Percentiles rank a stretch among this genome's conserved stretches.
Conservation (phyloP, 1,139 yeast species). For the Kurtzmaniella quercitrusa region DNA sequence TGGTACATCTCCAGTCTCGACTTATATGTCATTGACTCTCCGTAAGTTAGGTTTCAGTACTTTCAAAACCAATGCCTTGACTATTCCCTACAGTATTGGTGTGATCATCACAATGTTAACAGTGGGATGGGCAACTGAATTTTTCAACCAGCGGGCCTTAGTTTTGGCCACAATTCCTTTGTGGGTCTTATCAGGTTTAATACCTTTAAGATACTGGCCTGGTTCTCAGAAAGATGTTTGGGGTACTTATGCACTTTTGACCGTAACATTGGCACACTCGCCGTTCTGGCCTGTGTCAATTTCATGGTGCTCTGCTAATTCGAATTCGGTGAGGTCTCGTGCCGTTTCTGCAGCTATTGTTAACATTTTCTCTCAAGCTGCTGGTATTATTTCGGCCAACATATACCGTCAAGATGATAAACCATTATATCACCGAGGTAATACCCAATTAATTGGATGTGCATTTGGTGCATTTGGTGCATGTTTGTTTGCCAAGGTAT, state of each 20-base stretch:
- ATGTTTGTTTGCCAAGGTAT: slow-evolving; percentile 19
- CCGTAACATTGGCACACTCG: slow-evolving; percentile 16
- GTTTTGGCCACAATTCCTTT: slow-evolving; percentile 14
- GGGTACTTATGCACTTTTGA: slow-evolving; percentile 17
- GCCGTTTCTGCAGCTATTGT: slow-evolving; percentile 56
- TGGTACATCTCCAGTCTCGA: slow-evolving; percentile 28
- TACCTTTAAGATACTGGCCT: slow-evolving; percentile 18
- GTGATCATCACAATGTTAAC: slow-evolving; percentile 14
- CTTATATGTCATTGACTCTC: slow-evolving; percentile 14
- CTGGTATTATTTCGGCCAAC: slow-evolving; percentile 45
- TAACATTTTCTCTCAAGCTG: slow-evolving; percentile 55
- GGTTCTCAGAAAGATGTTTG: slow-evolving; percentile 15
- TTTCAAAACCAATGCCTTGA: slow-evolving; percentile 17
- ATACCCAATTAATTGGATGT: slow-evolving; percentile 30
- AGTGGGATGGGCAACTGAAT: slow-evolving; percentile 11
- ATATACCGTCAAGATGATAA: slow-evolving; percentile 50
- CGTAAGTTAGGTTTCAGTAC: slow-evolving; percentile 20
- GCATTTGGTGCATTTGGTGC: slow-evolving; percentile 20
- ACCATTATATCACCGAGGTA: slow-evolving; percentile 53
- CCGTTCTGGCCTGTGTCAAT: slow-evolving; percentile 33
- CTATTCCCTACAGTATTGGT: slow-evolving; percentile 16
- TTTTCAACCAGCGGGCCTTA: slow-evolving; percentile 12
- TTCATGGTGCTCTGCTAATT: slow-evolving; percentile 54
- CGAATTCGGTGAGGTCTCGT: slow-evolving; percentile 53
- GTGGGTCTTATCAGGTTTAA: slow-evolving; percentile 16